phyloP scores from a whole-genome alignment of 257 asterid genomes.

The Scutellaria baicalensis region DNA sequence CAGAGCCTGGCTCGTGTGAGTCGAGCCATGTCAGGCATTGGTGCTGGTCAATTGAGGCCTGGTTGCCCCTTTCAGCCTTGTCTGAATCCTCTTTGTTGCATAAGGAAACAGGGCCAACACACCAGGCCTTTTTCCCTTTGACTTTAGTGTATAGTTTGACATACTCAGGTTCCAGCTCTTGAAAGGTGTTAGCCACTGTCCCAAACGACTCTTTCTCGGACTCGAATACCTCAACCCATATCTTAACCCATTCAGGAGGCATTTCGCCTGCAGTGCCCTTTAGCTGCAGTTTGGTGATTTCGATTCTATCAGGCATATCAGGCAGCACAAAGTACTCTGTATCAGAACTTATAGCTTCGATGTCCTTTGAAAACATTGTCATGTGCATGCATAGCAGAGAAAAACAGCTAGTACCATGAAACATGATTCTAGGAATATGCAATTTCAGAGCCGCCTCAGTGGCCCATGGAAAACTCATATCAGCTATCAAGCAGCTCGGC shows the following conservation, averaged over 20 bases:
- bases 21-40: conserved; percentile 44
- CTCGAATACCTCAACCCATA: conserved; percentile 6
- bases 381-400: conserved; percentile 19
- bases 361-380: background rate
- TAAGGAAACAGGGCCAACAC: conserved; percentile 45
- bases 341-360: conserved; percentile 15
- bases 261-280: background rate
- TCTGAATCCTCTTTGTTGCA: conserved; percentile 26
- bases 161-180: conserved; percentile 40
- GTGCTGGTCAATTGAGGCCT: conserved; percentile 11
- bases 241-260: background rate
- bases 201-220: conserved; percentile 38
- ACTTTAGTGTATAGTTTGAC: conserved; percentile 4
- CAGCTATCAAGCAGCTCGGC: conserved; percentile 28
- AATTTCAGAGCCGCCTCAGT: conserved; percentile 12
- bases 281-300: conserved; percentile 35
- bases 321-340: conserved; percentile 37
- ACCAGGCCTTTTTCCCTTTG: conserved; percentile 28
- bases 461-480: conserved; percentile 29
- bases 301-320: conserved; percentile 34
- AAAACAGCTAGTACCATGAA: conserved; percentile 43
- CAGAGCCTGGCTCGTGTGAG: conserved; percentile 18
- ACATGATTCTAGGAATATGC: conserved; percentile 24
- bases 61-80: conserved; percentile 38
- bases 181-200: conserved; percentile 30